Evolutionary conservation across 805 yeast species (phyloP), one percentile per base, ranked within the genome.

Genomic region (Clavispora vitiphila): DNA sequence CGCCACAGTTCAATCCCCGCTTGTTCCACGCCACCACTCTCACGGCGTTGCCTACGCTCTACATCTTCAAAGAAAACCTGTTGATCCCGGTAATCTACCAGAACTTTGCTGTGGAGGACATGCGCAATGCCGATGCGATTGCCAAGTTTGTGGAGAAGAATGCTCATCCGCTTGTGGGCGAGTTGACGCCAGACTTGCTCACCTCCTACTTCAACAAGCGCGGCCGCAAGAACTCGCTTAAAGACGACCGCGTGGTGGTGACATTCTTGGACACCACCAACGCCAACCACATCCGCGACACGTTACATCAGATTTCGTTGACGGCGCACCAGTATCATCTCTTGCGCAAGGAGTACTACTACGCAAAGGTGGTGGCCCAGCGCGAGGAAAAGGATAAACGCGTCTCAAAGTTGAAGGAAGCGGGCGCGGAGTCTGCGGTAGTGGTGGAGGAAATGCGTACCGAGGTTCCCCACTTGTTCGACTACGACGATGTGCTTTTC

Each of bases 31-130:
- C 83, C 19, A 74, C 77, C 21, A 68, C 82, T 1, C 35, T 80
- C 20, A 71, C 88, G 0, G 69, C 81, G 7, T 67, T 67, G 26
- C 95, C 95, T 2, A 78, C 86, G 12, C 51, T 85, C 15, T 61
- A 80, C 23, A 64, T 82, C 18, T 75, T 81, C 57, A 81, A 77
- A 50, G 83, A 83, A 40, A 74, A 76, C 40, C 65, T 78, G 11
- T 55, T 77, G 41, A 54, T 74, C 24, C 72, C 86, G 0, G 62
- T 65, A 4, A 72, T 81, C 5, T 81, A 60, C 48, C 84, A 77
- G 49, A 79, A 77, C 42, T 79, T 77, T 60, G 80, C 81, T 0
- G 76, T 87, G 6, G 78, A 77, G 37, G 86, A 83, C 50, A 71
- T 76, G 42, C 71, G 93, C 48, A 71, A 77, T 48, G 60, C 60